Conservation (phyloP, 2,329 filamentous ascomycete genomes). For the Colletotrichum cereale region DNA sequence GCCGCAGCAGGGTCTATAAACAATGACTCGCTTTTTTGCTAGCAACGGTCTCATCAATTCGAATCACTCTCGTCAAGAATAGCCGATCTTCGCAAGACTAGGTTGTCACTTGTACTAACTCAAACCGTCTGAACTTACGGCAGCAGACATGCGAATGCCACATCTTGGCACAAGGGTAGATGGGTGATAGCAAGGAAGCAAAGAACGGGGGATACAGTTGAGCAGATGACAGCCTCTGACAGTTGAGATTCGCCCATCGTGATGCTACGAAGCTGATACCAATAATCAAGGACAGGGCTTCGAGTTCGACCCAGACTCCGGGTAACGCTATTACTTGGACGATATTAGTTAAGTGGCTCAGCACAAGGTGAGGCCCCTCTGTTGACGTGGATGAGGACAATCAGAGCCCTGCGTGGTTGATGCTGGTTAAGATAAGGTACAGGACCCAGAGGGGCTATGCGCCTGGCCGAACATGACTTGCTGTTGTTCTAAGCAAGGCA, state of each 20-base stretch:
- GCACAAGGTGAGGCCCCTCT: neutral
- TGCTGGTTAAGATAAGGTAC: constrained; percentile 34
- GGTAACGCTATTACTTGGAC: neutral
- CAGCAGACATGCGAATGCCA: constrained; percentile 1
- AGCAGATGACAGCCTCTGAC: neutral
- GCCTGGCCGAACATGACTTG: neutral
- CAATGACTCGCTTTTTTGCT: constrained; percentile 6
- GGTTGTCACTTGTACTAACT: neutral
- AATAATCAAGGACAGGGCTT: constrained; percentile 22
- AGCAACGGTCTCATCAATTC: constrained; percentile 18
- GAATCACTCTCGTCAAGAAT: constrained; percentile 20
- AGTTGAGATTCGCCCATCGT: neutral
- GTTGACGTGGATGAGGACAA: neutral
- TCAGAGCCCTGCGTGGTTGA: constrained; percentile 28
- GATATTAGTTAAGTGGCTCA: neutral
- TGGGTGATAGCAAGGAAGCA: neutral
- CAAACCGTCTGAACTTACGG: constrained; percentile 25
- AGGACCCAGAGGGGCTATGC: constrained; percentile 20
- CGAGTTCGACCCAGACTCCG: constrained; percentile 4
- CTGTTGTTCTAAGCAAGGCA: too few species aligned
- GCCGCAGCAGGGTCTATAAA: neutral
- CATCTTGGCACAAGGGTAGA: neutral
- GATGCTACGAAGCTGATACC: constrained; percentile 14
- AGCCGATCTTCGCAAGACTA: constrained; percentile 3
- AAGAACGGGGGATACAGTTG: neutral